These are phyloP conservation scores for Arabidopsis suecica DNA, from an alignment of 345 rosid species.

Conservation along the genomic window DNA sequence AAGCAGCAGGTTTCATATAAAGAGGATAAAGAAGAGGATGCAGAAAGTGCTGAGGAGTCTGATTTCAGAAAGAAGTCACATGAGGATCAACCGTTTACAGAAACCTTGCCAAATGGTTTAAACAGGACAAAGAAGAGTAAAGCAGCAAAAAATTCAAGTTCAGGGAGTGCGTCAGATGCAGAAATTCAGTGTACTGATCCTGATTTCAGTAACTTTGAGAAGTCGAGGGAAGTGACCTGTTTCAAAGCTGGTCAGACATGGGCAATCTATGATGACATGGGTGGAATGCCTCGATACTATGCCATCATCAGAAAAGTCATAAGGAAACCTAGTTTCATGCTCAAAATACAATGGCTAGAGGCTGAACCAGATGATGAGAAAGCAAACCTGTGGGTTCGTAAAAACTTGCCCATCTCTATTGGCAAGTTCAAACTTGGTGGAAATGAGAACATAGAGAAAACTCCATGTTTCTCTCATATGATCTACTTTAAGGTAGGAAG, in stretches of 20 bases:
- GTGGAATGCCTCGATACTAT: conserved; percentile 83
- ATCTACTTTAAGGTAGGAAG: conserved; percentile 48
- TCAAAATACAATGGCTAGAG: conserved; percentile 77
- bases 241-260: conserved; percentile 73
- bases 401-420: conserved; percentile 65
- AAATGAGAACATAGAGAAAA: conserved; percentile 42
- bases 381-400: conserved; percentile 55
- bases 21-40: conserved; percentile 49
- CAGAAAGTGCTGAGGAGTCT: conserved; percentile 26
- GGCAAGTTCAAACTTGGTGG: conserved; percentile 65
- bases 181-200: conserved; percentile 56
- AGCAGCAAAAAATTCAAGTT: conserved; percentile 40
- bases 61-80: conserved; percentile 7
- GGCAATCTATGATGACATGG: conserved; percentile 71
- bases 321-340: conserved; percentile 52
- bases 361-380: conserved; percentile 60
- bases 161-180: conserved; percentile 37
- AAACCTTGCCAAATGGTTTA: conserved; percentile 25
- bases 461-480: conserved; percentile 72
- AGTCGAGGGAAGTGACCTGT: conserved; percentile 49
- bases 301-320: conserved; percentile 66
- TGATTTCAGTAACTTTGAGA: conserved; percentile 76
- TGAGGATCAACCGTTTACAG: conserved; percentile 2
- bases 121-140: conserved; percentile 36
- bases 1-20: conserved; percentile 69